Conservation (phyloP, 352 stramenopile species). For the Phytopythium mirpurense region DNA sequence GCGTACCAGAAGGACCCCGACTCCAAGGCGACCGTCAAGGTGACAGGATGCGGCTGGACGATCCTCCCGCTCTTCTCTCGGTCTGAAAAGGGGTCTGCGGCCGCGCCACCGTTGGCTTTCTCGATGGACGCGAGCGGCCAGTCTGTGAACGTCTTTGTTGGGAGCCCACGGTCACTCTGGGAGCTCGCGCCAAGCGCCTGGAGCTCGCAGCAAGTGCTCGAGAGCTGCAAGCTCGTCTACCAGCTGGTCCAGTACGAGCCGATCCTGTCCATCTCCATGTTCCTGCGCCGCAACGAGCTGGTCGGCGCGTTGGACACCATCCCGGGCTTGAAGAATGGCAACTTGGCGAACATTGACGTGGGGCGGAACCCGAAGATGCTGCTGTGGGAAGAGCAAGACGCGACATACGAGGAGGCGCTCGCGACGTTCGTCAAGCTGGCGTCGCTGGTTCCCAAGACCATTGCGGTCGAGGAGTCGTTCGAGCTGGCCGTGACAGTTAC, state of each 20-base stretch:
- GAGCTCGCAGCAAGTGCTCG: slow-evolving; percentile 47
- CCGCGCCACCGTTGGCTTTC: slow-evolving; percentile 21
- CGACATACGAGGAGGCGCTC: slow-evolving; percentile 44
- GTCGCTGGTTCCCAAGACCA: slow-evolving; percentile 52
- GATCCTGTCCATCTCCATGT: slow-evolving; percentile 41
- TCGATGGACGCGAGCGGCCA: slow-evolving; percentile 31
- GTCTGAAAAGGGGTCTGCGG: slow-evolving; percentile 13
- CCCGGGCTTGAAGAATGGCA: slow-evolving; percentile 63
- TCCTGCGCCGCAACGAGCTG: slow-evolving; percentile 86
- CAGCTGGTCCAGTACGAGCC: slow-evolving; percentile 57
- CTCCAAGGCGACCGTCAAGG: slow-evolving; percentile 58
- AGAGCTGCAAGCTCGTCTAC: slow-evolving; percentile 65
- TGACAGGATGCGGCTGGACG: slow-evolving; percentile 91
- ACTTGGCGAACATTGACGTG: slow-evolving; percentile 63
- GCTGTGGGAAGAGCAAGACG: slow-evolving; percentile 35
- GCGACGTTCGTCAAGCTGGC: slow-evolving; percentile 53
- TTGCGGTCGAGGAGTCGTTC: slow-evolving; percentile 57
- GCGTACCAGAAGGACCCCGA: slow-evolving; percentile 81
- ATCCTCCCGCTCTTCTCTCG: slow-evolving; percentile 86
- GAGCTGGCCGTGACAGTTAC: slow-evolving; percentile 43
- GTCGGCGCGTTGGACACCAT: slow-evolving; percentile 75
- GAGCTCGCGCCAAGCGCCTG: slow-evolving; percentile 49
- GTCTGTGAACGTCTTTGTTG: slow-evolving; percentile 61
- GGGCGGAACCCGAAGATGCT: slow-evolving; percentile 60
- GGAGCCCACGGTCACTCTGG: slow-evolving; percentile 66